phyloP scores from a whole-genome alignment of 805 yeast genomes.

The Teunomyces atbi region DNA sequence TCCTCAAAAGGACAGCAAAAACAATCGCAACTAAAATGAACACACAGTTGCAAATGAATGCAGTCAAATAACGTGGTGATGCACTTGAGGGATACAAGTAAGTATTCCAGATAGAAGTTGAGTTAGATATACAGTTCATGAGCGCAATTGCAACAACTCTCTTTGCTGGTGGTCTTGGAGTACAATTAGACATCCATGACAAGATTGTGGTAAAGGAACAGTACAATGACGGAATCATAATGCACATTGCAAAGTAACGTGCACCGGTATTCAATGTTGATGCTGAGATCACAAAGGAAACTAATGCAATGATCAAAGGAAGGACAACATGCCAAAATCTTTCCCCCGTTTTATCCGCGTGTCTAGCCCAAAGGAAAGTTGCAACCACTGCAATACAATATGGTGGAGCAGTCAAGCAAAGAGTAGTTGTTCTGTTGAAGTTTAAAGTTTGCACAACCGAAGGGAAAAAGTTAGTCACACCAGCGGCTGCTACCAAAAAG shows the following conservation, averaged over 20 bases:
- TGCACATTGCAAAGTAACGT: slow-evolving; percentile 57
- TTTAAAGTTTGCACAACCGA: slow-evolving; percentile 57
- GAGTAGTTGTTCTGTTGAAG: slow-evolving; percentile 48
- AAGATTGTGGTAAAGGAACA: slow-evolving; percentile 52
- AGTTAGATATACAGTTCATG: slow-evolving; percentile 56
- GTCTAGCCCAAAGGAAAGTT: slow-evolving; percentile 53
- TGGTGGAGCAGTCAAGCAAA: slow-evolving; percentile 60
- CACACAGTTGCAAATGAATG: slow-evolving; percentile 49
- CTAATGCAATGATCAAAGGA: slow-evolving; percentile 42
- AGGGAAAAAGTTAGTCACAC: slow-evolving; percentile 62
- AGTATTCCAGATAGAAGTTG: slow-evolving; percentile 57
- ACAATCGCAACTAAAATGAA: slow-evolving; percentile 42
- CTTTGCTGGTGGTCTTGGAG: slow-evolving; percentile 58
- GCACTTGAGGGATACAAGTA: slow-evolving; percentile 46
- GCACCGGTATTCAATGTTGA: slow-evolving; percentile 55
- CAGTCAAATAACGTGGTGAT: slow-evolving; percentile 48
- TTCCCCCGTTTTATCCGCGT: slow-evolving; percentile 57
- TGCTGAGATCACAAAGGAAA: slow-evolving; percentile 48
- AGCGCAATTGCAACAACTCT: slow-evolving; percentile 57
- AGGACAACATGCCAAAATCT: slow-evolving; percentile 48
- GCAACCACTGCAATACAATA: slow-evolving; percentile 50
- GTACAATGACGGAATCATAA: slow-evolving; percentile 56
- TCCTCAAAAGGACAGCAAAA: slow-evolving; percentile 37
- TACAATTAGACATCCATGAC: slow-evolving; percentile 56
- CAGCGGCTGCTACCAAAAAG: slow-evolving; percentile 55